Evolutionary conservation across 2,329 filamentous ascomycete species (phyloP).

Genomic region (Sporothrix sp.): DNA sequence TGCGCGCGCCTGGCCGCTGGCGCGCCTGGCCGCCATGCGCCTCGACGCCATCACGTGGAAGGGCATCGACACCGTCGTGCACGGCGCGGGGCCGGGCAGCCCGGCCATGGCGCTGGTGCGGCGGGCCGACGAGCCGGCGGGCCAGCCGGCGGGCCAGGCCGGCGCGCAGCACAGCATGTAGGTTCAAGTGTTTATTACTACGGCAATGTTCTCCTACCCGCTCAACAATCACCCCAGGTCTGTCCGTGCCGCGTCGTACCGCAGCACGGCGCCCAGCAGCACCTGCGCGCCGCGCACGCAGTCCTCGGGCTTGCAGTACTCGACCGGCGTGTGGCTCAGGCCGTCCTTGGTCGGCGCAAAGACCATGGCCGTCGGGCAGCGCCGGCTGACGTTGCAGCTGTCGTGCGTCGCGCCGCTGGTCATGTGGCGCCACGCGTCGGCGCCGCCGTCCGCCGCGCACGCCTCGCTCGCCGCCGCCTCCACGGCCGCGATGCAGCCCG

Average conservation of each 20-base stretch:
- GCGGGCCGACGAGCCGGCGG: too few species aligned
- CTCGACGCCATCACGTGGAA: constrained; percentile 22
- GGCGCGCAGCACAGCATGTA: too few species aligned
- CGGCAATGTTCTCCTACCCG: too few species aligned
- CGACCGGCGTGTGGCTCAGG: constrained; percentile 29
- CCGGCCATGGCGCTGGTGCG: constrained; percentile 17
- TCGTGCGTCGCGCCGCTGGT: constrained; percentile 32
- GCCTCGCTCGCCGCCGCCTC: constrained; percentile 41
- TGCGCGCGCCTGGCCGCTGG: constrained; percentile 21
- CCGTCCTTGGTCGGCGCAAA: constrained; percentile 29
- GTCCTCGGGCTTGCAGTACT: constrained; percentile 28
- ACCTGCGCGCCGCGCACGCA: constrained; percentile 25
- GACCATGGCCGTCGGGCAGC: constrained; percentile 30
- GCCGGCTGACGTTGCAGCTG: constrained; percentile 27
- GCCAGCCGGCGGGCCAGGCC: too few species aligned
- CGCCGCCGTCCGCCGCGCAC: not conserved
- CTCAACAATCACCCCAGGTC: constrained; percentile 15
- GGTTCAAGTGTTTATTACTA: too few species aligned
- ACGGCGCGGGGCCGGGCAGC: constrained; percentile 18
- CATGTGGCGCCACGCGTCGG: constrained; percentile 16
- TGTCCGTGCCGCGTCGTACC: constrained; percentile 16
- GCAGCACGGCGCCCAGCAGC: constrained; percentile 21
- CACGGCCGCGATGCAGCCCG: constrained; percentile 57
- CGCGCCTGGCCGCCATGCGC: constrained; percentile 20
- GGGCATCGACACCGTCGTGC: constrained; percentile 16